Evolutionary conservation across 805 yeast species (phyloP), one percentile per base, ranked within the genome.

Genomic region (Kluyveromyces siamensis): DNA sequence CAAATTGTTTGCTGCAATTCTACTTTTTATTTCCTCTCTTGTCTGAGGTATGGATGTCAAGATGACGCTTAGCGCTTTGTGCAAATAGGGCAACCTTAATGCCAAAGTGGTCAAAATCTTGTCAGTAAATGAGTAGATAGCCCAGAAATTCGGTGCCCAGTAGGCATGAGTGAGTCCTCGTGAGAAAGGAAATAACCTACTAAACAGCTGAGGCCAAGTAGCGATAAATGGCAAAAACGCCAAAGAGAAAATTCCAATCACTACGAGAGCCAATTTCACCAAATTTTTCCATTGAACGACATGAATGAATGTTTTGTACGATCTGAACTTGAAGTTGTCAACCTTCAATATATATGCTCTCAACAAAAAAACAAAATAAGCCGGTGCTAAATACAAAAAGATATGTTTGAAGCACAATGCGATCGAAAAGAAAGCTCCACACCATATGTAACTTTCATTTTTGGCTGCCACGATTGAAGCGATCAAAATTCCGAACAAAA

Each of bases 61-160:
- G 8, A 63, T 57, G 5, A 66, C 51, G 2, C 69, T 55, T 14
- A 80, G 55, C 16, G 74, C 52, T 2, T 52, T 60, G 11, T 77
- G 72, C 47, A 80, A 66, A 49, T 77, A 75, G 18, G 78, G 76
- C 10, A 72, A 44, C 50, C 44, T 59, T 42, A 53, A 55, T 49
- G 60, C 49, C 41, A 57, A 49, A 47, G 74, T 73, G 16, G 84
- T 74, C 49, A 89, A 70, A 0, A 83, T 60, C 50, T 95, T 74
- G 66, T 93, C 99, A 13, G 75, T 51, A 54, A 87, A 84, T 1
- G 97, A 86, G 66, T 93, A 93, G 9, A 91, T 57, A 0, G 99
- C 96, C 99, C 99, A 93, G 43, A 89, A 72, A 60, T 93, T 93
- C 14, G 99, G 98, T 1, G 99, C 98, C 98, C 99, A 93, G 68